Conservation (phyloP, 805 yeast species). For the Scheffersomyces lignosus region DNA sequence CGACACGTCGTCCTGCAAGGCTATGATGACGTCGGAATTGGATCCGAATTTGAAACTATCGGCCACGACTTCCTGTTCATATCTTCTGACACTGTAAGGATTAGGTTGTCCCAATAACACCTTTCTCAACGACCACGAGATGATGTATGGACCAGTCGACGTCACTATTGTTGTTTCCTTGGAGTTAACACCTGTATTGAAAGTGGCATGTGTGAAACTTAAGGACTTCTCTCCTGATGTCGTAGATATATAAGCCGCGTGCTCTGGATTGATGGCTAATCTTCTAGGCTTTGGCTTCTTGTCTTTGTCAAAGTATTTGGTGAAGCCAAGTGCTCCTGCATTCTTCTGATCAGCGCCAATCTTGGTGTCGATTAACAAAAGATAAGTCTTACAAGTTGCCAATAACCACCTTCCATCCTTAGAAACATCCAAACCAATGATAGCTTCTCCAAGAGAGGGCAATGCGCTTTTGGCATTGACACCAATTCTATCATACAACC, state of each 20-base stretch:
- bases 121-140: conserved; percentile 74
- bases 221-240: conserved; percentile 49
- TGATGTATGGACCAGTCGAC: conserved; percentile 78
- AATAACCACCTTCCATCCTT: conserved; percentile 80
- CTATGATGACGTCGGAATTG: conserved; percentile 67
- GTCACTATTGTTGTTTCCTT: conserved; percentile 74
- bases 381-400: conserved; percentile 74
- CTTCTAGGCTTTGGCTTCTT: conserved; percentile 69
- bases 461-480: conserved; percentile 72
- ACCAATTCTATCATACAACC: conserved; percentile 73
- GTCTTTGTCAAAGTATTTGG: conserved; percentile 61
- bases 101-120: conserved; percentile 35
- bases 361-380: conserved; percentile 66
- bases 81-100: conserved; percentile 65
- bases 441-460: conserved; percentile 81
- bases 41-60: conserved; percentile 79
- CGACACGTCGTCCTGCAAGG: conserved; percentile 74
- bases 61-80: conserved; percentile 61
- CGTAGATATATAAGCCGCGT: conserved; percentile 54
- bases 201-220: conserved; percentile 69
- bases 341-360: conserved; percentile 60
- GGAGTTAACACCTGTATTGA: conserved; percentile 66
- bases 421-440: conserved; percentile 66
- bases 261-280: conserved; percentile 68
- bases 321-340: conserved; percentile 62